These are phyloP conservation scores for Dorcoceras hygrometricum DNA, from an alignment of 257 asterid species.

Conservation along the genomic window DNA sequence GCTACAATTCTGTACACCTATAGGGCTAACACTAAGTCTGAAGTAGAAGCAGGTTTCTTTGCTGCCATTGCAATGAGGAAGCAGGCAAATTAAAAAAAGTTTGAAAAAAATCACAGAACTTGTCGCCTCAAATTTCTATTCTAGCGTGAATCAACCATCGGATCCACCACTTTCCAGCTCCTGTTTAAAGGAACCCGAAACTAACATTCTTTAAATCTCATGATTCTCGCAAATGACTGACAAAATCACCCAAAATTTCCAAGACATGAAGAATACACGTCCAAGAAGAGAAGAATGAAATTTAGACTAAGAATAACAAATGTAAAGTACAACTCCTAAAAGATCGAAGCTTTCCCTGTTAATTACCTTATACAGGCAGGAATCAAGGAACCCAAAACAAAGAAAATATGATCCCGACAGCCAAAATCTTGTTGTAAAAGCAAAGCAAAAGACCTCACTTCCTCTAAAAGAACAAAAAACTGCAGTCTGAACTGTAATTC, in stretches of 20 bases:
- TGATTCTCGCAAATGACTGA: not conserved
- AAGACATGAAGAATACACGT: conserved; percentile 14
- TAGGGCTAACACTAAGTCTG: conserved; percentile 3
- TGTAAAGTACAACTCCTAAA: not conserved
- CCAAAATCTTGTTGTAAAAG: not conserved
- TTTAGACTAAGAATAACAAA: conserved; percentile 6
- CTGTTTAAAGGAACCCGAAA: not conserved
- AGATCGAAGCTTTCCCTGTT: conserved; percentile 6
- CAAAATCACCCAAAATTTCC: not conserved
- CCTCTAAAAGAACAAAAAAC: not conserved
- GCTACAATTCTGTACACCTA: not conserved
- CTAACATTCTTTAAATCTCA: not conserved
- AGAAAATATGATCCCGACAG: not conserved
- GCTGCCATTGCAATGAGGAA: not conserved
- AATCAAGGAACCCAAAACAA: conserved; percentile 24
- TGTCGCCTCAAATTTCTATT: not conserved
- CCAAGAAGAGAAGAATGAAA: conserved; percentile 12
- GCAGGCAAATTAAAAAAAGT: not conserved
- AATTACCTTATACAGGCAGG: conserved; percentile 18
- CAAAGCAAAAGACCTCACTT: not conserved
- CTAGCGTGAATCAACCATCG: not conserved
- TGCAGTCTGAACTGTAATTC: too few relatives aligned
- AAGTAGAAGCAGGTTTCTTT: not conserved
- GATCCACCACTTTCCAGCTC: conserved; percentile 12
- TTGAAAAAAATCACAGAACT: not conserved